phyloP scores from a whole-genome alignment of 371 early-diverging fungal genomes.

The Saksenaea oblongispora region DNA sequence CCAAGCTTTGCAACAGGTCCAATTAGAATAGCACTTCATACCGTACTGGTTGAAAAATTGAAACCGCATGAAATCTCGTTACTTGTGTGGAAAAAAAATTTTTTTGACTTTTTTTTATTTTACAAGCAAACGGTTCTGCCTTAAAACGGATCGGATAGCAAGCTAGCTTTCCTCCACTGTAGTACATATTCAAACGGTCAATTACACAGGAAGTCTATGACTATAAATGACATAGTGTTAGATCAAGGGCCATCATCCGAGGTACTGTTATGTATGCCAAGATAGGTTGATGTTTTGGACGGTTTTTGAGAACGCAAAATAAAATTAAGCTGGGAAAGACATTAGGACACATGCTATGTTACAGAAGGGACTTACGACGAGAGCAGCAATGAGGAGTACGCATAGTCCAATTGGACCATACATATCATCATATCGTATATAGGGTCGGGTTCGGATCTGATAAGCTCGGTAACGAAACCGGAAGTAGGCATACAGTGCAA shows the following conservation, averaged over 20 bases:
- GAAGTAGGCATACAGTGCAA: constrained; percentile 80
- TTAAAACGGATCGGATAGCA: too few species aligned
- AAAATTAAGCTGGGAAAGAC: constrained; percentile 17
- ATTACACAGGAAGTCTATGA: too few species aligned
- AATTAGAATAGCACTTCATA: not conserved
- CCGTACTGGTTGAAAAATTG: not conserved
- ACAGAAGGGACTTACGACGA: constrained; percentile 63
- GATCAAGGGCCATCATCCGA: constrained; percentile 2
- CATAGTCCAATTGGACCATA: constrained; percentile 84
- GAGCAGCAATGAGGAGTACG: constrained; percentile 73
- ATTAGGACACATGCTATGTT: too few species aligned
- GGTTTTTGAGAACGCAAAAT: constrained; percentile 12
- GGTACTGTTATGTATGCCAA: constrained; percentile 18
- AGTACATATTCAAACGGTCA: too few species aligned
- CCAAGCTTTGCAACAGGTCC: not conserved
- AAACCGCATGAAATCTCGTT: not conserved
- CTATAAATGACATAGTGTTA: not conserved
- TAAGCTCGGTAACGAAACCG: constrained; percentile 88
- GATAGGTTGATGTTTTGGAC: constrained; percentile 10
- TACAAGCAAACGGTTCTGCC: too few species aligned
- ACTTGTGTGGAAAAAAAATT: not conserved
- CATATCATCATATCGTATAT: constrained; percentile 61
- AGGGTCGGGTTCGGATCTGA: constrained; percentile 47
- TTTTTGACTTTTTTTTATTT: too few species aligned
- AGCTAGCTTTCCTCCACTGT: too few species aligned